Percentiles rank a stretch among this genome's conserved stretches.
These are phyloP conservation scores for Pleurotus cornucopiae DNA, from an alignment of 768 basidiomycete genomes.

Conservation along the genomic window DNA sequence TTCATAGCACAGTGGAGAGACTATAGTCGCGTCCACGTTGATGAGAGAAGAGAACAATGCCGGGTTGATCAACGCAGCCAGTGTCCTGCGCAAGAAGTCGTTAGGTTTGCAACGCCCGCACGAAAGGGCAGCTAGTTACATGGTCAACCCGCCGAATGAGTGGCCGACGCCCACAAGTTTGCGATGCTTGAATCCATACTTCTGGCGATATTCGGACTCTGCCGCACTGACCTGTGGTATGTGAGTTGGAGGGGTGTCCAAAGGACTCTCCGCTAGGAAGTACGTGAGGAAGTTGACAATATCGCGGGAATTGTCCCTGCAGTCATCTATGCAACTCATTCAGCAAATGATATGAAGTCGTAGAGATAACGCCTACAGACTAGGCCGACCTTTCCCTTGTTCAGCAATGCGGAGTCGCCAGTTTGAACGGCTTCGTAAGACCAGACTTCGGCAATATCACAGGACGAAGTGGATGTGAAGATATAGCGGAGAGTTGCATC, in stretches of 20 bases:
- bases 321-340: constrained; percentile 49
- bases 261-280: constrained; percentile 47
- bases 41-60: constrained; percentile 66
- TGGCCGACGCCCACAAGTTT: constrained; percentile 72
- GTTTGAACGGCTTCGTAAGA: constrained; percentile 80
- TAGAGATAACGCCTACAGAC: constrained; percentile 43
- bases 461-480: constrained; percentile 31
- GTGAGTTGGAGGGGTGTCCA: constrained; percentile 44
- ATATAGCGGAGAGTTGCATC: constrained; percentile 61
- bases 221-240: constrained; percentile 42
- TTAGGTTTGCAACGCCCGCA: background rate
- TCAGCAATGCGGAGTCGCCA: constrained; percentile 79
- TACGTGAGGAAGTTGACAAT: constrained; percentile 69
- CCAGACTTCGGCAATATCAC: constrained; percentile 67
- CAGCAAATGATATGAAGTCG: background rate
- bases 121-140: constrained; percentile 40
- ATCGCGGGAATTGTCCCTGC: constrained; percentile 76
- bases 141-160: constrained; percentile 77
- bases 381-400: constrained; percentile 47
- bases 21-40: constrained; percentile 76
- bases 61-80: constrained; percentile 62
- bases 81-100: constrained; percentile 34
- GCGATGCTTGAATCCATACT: constrained; percentile 45
- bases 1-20: constrained; percentile 20
- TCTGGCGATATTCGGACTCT: constrained; percentile 38